Base-by-base conservation (phyloP, 345 rosid genomes). In the Alliaria petiolata region DNA sequence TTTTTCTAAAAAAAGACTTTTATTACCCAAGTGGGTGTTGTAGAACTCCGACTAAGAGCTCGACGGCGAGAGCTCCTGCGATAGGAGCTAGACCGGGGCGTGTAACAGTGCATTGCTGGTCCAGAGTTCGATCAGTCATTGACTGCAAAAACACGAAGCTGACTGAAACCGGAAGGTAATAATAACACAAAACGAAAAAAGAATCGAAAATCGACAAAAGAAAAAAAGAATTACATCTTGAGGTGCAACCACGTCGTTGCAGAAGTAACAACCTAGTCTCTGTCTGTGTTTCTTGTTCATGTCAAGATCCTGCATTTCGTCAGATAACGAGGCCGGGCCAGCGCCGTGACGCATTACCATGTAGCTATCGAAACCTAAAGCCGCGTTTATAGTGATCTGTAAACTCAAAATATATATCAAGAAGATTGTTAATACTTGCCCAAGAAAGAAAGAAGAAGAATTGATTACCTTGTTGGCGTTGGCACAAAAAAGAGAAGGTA, bases 271-370 rank as follows among this genome's bases (percentile, higher is more conserved):
- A 69, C 97, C 99, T 80, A 95, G 77, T 72, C 99, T 91, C 70
- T 82, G 81, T 26, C 50, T 36, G 33, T 60, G 62, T 60, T 68
- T 80, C 62, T 62, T 81, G 71, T 81, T 78, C 62, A 80, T 34
- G 36, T 75, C 74, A 69, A 86, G 82, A 67, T 75, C 85, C 56
- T 75, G 80, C 79, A 81, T 43, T 38, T 61, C 78, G 40, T 73
- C 79, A 22, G 90, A 67, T 54, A 82, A 49, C 49, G 80, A 62
- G 61, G 51, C 60, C 12, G 96, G 95, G 70, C 92, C 95, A 22
- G 93, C 84, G n/a, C 97, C 99, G 82, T 95, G 99, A 25, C 98
- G 89, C 96, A 95, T 89, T 33, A 95, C 99, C 83, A 91, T 84
- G 83, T 88, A 89, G 80, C 99, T 91, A 63, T 95, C 99, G 64